Conservation (phyloP, 805 yeast species). For the Nakazawaea laoshanensis region DNA sequence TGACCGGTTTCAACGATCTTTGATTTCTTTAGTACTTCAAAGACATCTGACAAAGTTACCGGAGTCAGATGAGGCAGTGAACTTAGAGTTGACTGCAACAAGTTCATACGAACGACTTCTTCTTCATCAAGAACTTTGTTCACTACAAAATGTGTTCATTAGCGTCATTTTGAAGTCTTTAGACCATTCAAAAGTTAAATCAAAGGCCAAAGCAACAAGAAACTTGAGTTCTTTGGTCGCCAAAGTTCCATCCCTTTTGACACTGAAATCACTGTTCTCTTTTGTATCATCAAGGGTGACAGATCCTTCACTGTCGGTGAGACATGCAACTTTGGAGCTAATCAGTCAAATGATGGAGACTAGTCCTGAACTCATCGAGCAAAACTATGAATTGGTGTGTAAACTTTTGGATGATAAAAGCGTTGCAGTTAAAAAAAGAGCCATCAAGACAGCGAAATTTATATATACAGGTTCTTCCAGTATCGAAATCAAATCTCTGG, state of each 20-base stretch:
- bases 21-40: too few relatives aligned
- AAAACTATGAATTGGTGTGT: slow-evolving; percentile 41
- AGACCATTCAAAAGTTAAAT: slow-evolving; percentile 38
- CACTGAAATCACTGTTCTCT: slow-evolving; percentile 38
- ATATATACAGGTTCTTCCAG: slow-evolving; percentile 33
- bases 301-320: slow-evolving; percentile 62
- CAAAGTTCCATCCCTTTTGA: slow-evolving; percentile 42
- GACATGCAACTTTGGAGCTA: slow-evolving; percentile 70
- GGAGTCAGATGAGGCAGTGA: too few relatives aligned
- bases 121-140: slow-evolving; percentile 22
- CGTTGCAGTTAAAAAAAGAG: slow-evolving; percentile 54
- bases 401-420: slow-evolving; percentile 51
- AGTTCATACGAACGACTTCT: slow-evolving; percentile 18
- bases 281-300: slow-evolving; percentile 42
- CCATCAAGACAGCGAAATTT: slow-evolving; percentile 39
- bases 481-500: slow-evolving; percentile 24
- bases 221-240: slow-evolving; percentile 47
- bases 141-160: slow-evolving; percentile 45
- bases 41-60: too few relatives aligned
- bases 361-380: slow-evolving; percentile 35
- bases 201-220: slow-evolving; percentile 59
- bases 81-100: slow-evolving; percentile 1
- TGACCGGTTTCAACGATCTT: too few relatives aligned
- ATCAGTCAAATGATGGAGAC: slow-evolving; percentile 33
- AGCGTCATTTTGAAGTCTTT: slow-evolving; percentile 38